These are phyloP conservation scores for Vicia villosa DNA, from an alignment of 306 rosid genomes.

Conservation along the genomic window DNA sequence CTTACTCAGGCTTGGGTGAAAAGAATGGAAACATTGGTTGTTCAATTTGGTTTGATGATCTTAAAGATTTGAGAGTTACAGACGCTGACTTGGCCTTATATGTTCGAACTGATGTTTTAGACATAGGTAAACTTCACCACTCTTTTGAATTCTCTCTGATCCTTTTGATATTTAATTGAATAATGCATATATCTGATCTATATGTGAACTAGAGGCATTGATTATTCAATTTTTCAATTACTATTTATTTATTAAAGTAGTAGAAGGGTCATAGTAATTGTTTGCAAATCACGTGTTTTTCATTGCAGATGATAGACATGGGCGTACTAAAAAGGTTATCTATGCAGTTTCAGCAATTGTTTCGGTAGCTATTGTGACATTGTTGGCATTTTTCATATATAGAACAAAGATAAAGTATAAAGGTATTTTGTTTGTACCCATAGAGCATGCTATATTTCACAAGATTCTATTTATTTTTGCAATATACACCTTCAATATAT, in stretches of 20 bases:
- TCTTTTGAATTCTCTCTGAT: no score
- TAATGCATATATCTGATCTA: no score
- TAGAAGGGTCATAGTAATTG: no score
- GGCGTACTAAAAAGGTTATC: not conserved
- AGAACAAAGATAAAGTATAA: not conserved
- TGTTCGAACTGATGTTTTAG: not conserved
- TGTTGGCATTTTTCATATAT: not conserved
- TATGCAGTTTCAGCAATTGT: not conserved
- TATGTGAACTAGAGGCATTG: no score
- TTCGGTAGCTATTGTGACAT: not conserved
- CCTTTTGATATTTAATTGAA: no score
- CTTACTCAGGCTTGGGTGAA: no score
- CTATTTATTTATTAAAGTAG: no score
- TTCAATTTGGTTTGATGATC: conserved; percentile 20
- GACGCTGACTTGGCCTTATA: not conserved
- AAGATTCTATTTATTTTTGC: not conserved
- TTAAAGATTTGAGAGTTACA: not conserved
- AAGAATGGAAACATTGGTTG: not conserved
- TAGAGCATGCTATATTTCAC: not conserved
- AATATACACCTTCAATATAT: not conserved
- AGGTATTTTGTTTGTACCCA: not conserved
- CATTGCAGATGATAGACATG: not conserved
- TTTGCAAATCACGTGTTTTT: not conserved
- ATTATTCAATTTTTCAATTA: no score
- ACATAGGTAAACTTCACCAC: not conserved